Base-by-base conservation (phyloP, 495 filamentous ascomycete species). In the Aspergillus nidulans region DNA sequence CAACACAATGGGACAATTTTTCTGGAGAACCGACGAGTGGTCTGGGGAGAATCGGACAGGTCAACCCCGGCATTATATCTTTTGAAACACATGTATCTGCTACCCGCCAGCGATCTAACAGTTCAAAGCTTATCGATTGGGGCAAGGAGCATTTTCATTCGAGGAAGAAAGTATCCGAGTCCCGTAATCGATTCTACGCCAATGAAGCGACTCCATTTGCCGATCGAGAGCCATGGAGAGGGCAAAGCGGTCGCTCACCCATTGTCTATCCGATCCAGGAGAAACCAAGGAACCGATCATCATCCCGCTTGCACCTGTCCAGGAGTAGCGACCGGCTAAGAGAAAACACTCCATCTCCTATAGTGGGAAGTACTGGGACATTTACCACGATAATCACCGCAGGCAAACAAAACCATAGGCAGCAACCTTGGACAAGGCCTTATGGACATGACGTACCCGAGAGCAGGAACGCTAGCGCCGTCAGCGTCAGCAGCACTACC, bases 171-270 rank as follows among this genome's bases (percentile, higher is more conserved):
- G 32, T 59, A 30, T 58, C 62, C 4, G 66, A 67, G 40, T 46
- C 63, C 20, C 72, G 72, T 30, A 63, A 44, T 36, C 61, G 68
- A 24, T 62, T 61, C 2, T 40, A 49, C 23, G 66, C 62, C 25
- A 65, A 77, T 38, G 23, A 61, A 32, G 41, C 38, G 13, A 24
- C 38, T 32, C 63, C 61, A 15, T 52, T 62, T 36, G 61, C 58
- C 53, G 42, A 62, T 26, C 69, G 69, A 49, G 72, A 77, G 47
- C 75, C 75, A 42, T 82, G 79, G 80, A 79, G 71, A 45, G 74
- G 79, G 30, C 69, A 75, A 24, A 78, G 71, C 58, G 78, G 78
- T 44, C 77, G 78, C 23, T 59, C 68, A 20, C 67, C 70, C 23
- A 75, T 80, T 40, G 62, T 78, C 12, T 52, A 53, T 12, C 67